phyloP scores from a whole-genome alignment of 441 rosid genomes.

The Populus hybrid region DNA sequence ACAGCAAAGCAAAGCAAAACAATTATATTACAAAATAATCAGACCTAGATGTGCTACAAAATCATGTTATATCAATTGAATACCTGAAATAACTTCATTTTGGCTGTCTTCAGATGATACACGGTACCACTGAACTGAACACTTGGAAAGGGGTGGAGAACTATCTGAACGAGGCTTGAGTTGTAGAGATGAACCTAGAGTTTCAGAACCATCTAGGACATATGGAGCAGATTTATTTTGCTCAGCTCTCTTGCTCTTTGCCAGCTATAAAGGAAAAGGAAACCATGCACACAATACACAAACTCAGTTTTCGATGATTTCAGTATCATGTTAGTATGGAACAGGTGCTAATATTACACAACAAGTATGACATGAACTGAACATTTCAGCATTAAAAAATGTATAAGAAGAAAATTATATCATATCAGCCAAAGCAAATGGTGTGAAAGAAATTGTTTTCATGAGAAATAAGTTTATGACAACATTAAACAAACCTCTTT shows the following conservation, averaged over 20 bases:
- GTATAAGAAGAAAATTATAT: neutral
- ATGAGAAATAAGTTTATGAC: neutral
- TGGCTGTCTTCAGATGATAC: conserved; percentile 60
- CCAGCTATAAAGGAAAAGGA: conserved; percentile 49
- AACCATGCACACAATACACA: neutral
- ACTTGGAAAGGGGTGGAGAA: conserved; percentile 59
- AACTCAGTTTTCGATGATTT: too few species aligned
- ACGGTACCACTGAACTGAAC: conserved; percentile 91
- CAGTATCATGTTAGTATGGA: too few species aligned
- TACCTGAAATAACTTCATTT: conserved; percentile 79
- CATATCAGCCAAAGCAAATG: neutral
- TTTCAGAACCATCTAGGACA: conserved; percentile 67
- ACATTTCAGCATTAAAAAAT: too few species aligned
- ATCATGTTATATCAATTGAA: neutral
- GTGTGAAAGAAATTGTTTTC: neutral
- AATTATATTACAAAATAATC: conserved; percentile 2
- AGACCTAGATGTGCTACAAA: neutral
- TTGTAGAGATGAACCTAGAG: conserved; percentile 69
- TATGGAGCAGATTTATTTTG: conserved; percentile 62
- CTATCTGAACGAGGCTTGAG: conserved; percentile 47
- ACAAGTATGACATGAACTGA: neutral
- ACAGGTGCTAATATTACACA: neutral
- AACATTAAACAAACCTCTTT: conserved; percentile 53
- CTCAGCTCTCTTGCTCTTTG: conserved; percentile 65
- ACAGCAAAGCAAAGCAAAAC: too few species aligned